Conservation (phyloP, 2,329 filamentous ascomycete species). For the Rasamsonia emersonii region DNA sequence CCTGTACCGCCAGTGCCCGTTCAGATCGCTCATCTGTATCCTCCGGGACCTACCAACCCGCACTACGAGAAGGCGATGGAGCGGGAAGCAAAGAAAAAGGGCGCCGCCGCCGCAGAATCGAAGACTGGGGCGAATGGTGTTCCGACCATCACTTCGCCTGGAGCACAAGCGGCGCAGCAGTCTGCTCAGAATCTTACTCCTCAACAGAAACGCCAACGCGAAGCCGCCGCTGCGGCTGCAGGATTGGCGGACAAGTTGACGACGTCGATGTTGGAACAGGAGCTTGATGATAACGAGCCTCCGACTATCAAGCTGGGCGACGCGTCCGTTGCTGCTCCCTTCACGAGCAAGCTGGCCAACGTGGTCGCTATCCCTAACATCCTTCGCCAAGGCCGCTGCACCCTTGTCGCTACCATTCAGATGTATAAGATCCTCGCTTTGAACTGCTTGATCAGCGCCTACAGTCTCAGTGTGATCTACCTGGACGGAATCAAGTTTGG, state of each 20-base stretch:
- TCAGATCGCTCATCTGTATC: conserved; percentile 88
- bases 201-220: conserved; percentile 44
- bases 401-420: conserved; percentile 94
- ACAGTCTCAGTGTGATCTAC: conserved; percentile 92
- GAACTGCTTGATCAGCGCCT: conserved; percentile 96
- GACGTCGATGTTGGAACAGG: conserved; percentile 77
- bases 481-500: conserved; percentile 98
- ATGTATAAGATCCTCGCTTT: conserved; percentile 99
- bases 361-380: conserved; percentile 97
- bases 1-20: conserved; percentile 84
- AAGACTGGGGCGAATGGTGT: conserved; percentile 48
- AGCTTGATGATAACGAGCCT: conserved; percentile 81
- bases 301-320: conserved; percentile 95
- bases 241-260: conserved; percentile 81
- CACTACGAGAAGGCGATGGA: conserved; percentile 88
- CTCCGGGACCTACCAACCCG: conserved; percentile 83
- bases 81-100: conserved; percentile 73
- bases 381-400: conserved; percentile 94
- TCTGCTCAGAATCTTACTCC: conserved; percentile 40
- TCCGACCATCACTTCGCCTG: conserved; percentile 59
- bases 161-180: conserved; percentile 52
- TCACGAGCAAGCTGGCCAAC: conserved; percentile 95
- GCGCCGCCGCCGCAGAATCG: conserved; percentile 44
- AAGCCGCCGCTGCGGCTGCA: conserved; percentile 61
- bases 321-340: conserved; percentile 91